Evolutionary conservation across 345 rosid species (phyloP), one percentile per base, ranked within the genome.

Genomic region (Pugionium dolabratum): DNA sequence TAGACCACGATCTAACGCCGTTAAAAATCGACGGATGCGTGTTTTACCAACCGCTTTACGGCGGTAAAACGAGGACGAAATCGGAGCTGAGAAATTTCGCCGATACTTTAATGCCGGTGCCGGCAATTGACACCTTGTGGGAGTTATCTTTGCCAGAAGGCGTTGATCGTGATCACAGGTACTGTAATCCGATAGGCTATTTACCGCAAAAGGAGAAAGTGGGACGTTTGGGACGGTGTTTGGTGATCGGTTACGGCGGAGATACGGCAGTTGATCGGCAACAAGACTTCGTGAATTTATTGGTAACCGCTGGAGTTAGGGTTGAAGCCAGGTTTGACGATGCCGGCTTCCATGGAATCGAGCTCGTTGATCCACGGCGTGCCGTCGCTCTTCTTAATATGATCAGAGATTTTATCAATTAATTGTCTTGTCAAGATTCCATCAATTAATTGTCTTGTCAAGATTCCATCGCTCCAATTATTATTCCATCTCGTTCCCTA

Each of bases 281-380:
- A 34, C 78, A 78, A 33, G 79, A 59, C 9, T 78, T 78, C n/a
- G 69, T 78, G 31, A 47, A 44, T 2, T 55, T 74, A 76, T 28
- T 78, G 33, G 78, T 62, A 29, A 7, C 30, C 4, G 54, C 56
- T 31, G 81, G 81, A 9, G 81, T 69, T 9, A 66, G 64, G 9
- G 76, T 78, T 10, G 81, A 78, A 60, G 81, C 81, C 0, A 55
- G 62, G 54, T 78, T 78, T 37, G 81, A 78, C 25, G 81, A 74
- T 18, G 70, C 67, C 3, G 81, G 81, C 2, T 78, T 78, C 42
- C 76, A 64, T 70, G 76, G 76, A 18, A 74, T 78, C 18, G 79
- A 78, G 61, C 46, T 69, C 1, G 64, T 78, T 4, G 81, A 78
- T 66, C 73, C 79, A 54, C 42, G 72, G 0, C 33, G 79, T 47